A percentile compares a stretch with the other conserved stretches of the same genome.
These are phyloP conservation scores for Plasmodium blacklocki DNA, from an alignment of 169 alveolate species.

Conservation along the genomic window DNA sequence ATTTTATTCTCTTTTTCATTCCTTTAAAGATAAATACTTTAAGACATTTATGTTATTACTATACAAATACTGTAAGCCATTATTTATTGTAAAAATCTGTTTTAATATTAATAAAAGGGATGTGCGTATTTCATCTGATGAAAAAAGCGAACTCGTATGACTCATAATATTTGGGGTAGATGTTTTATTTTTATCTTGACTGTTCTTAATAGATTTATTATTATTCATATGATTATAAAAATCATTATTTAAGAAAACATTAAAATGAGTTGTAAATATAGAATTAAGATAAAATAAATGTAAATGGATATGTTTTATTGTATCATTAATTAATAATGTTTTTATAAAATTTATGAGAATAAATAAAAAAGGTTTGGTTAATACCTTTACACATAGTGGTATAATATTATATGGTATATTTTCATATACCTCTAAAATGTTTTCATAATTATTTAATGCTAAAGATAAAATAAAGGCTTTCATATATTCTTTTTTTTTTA, in stretches of 20 bases:
- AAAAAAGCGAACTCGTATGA: background rate
- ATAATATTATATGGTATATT: conserved; percentile 80
- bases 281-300: conserved; percentile 79
- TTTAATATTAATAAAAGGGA: conserved; percentile 38
- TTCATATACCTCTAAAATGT: conserved; percentile 81
- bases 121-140: conserved; percentile 20
- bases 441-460: conserved; percentile 87
- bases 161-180: background rate
- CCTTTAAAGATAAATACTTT: conserved; percentile 6
- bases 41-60: conserved; percentile 44
- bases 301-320: conserved; percentile 67
- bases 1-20: background rate
- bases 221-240: background rate
- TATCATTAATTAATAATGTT: conserved; percentile 63
- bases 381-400: conserved; percentile 61
- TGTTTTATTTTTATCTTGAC: too few relatives aligned
- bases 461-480: conserved; percentile 85
- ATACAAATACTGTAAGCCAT: conserved; percentile 43
- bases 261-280: conserved; percentile 77
- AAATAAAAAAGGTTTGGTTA: conserved; percentile 72
- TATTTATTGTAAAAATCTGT: conserved; percentile 39
- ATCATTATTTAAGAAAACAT: conserved; percentile 54
- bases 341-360: conserved; percentile 66
- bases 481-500: conserved; percentile 81
- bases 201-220: background rate